These are phyloP conservation scores for Aspergillus sp. DNA, from an alignment of 2,329 filamentous ascomycete species.

Conservation along the genomic window DNA sequence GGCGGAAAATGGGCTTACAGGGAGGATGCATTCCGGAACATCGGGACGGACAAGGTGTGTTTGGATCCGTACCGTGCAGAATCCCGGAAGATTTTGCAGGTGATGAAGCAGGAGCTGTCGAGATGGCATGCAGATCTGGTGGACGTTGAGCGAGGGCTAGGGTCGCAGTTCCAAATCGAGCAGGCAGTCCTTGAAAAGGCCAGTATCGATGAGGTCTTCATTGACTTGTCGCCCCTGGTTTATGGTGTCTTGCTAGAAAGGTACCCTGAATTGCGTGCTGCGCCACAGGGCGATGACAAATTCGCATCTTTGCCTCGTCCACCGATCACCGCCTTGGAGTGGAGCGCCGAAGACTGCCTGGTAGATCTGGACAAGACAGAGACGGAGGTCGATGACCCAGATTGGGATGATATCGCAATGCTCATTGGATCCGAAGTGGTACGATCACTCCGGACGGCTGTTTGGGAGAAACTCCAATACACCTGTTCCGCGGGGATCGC, in stretches of 20 bases:
- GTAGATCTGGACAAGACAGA: conserved; percentile 72
- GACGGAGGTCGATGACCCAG: conserved; percentile 75
- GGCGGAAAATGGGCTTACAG: conserved; percentile 83
- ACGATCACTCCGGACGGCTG: conserved; percentile 66
- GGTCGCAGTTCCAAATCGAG: conserved; percentile 20
- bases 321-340: conserved; percentile 71
- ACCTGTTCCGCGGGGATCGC: conserved; percentile 90
- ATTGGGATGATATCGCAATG: conserved; percentile 94
- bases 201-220: conserved; percentile 90
- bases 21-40: conserved; percentile 73
- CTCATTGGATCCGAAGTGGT: conserved; percentile 87
- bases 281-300: conserved; percentile 52
- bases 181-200: conserved; percentile 78
- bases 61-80: conserved; percentile 87
- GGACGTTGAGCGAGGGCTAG: conserved; percentile 12
- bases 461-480: conserved; percentile 73
- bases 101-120: conserved; percentile 73
- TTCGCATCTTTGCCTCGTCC: conserved; percentile 71
- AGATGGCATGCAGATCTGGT: conserved; percentile 27
- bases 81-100: conserved; percentile 75
- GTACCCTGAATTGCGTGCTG: conserved; percentile 67
- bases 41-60: conserved; percentile 88
- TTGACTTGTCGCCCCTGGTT: conserved; percentile 84
- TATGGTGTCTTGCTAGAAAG: conserved; percentile 71
- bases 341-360: conserved; percentile 73